These are phyloP conservation scores for Pseudonitzschia multiseries DNA, from an alignment of 108 stramenopile genomes.

Conservation along the genomic window DNA sequence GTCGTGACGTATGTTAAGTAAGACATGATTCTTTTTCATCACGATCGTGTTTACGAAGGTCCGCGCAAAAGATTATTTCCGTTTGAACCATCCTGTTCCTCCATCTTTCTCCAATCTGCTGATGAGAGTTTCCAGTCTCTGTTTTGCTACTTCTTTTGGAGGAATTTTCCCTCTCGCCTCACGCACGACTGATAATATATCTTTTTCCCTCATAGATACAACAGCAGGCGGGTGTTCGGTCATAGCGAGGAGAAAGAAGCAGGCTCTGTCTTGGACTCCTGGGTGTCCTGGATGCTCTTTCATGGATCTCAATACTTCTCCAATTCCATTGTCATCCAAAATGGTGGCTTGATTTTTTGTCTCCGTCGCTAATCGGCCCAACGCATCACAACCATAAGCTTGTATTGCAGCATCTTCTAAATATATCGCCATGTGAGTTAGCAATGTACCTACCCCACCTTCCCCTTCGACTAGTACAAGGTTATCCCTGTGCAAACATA, in stretches of 20 bases:
- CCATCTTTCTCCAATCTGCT: constrained; percentile 18
- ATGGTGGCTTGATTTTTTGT: constrained; percentile 1
- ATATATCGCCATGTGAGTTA: constrained; percentile 15
- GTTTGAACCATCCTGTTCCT: constrained; percentile 10
- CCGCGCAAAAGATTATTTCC: background rate
- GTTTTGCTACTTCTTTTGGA: constrained; percentile 19
- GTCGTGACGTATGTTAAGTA: no score
- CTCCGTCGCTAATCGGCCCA: constrained; percentile 24
- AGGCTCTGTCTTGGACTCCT: constrained; percentile 30
- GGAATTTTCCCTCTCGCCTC: constrained; percentile 18
- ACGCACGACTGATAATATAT: constrained; percentile 4
- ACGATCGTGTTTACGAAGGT: background rate
- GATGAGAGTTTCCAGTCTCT: constrained; percentile 14
- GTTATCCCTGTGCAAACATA: constrained; percentile 39
- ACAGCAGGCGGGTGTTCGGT: constrained; percentile 6
- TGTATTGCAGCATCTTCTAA: constrained; percentile 23
- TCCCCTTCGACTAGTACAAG: constrained; percentile 22
- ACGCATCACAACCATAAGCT: constrained; percentile 27
- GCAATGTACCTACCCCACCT: constrained; percentile 19
- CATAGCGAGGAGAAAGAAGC: constrained; percentile 24
- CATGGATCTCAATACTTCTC: constrained; percentile 16
- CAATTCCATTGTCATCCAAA: constrained; percentile 10
- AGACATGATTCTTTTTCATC: background rate
- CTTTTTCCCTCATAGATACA: constrained; percentile 10
- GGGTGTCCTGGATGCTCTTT: constrained; percentile 25